Conservation (phyloP, 1,139 yeast species). For the Meyerozyma smithsonii region DNA sequence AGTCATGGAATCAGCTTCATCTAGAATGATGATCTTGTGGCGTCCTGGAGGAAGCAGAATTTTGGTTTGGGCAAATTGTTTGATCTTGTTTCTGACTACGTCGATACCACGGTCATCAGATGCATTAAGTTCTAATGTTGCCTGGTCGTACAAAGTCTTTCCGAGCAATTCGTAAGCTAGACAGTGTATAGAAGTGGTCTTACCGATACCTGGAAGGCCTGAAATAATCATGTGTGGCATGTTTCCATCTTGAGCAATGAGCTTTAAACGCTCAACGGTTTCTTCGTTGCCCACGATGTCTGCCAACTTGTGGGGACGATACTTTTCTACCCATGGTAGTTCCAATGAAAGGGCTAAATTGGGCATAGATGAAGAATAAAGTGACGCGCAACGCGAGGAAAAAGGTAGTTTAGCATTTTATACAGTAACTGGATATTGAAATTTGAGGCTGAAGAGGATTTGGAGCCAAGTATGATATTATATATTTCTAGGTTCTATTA, state of each 20-base stretch:
- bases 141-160: conserved; percentile 60
- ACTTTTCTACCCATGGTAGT: conserved; percentile 85
- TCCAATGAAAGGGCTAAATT: conserved; percentile 28
- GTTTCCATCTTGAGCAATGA: conserved; percentile 88
- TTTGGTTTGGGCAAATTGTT: conserved; percentile 69
- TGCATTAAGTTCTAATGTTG: conserved; percentile 74
- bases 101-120: conserved; percentile 50
- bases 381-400: neutral
- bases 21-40: conserved; percentile 86
- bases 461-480: too few relatives aligned
- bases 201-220: conserved; percentile 96
- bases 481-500: too few relatives aligned
- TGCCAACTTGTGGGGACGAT: conserved; percentile 71
- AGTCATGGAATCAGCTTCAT: conserved; percentile 98
- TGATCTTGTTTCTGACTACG: conserved; percentile 44
- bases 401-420: too few relatives aligned
- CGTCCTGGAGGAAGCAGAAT: conserved; percentile 49
- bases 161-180: conserved; percentile 83
- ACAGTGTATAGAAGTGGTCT: conserved; percentile 90
- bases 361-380: conserved; percentile 10
- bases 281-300: conserved; percentile 95
- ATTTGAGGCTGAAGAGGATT: neutral
- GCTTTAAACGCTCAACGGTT: conserved; percentile 76
- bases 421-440: neutral
- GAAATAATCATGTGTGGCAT: conserved; percentile 95